Percentiles rank a stretch among this genome's conserved stretches.
Evolutionary conservation across 306 rosid genomes (phyloP).

Genomic region (Begonia masoniana): DNA sequence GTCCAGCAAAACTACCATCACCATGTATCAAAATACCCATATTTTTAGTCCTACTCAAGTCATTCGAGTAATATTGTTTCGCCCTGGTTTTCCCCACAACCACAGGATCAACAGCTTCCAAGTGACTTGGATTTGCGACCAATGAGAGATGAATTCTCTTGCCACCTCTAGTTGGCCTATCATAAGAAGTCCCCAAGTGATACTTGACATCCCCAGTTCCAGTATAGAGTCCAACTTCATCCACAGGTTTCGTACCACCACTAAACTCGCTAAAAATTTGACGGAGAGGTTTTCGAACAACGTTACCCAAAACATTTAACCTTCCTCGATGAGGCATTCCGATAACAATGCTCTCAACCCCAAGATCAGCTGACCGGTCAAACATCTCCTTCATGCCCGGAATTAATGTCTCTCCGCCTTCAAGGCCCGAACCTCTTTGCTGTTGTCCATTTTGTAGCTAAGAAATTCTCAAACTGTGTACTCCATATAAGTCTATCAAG

Average conservation of each 20-base stretch:
- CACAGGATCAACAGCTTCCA: slow-evolving; percentile 88
- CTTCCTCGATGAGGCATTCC: slow-evolving; percentile 91
- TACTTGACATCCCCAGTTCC: slow-evolving; percentile 98
- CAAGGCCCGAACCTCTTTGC: slow-evolving; percentile 95
- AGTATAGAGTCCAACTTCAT: slow-evolving; percentile 73
- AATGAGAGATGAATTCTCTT: slow-evolving; percentile 70
- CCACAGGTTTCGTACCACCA: slow-evolving; percentile 65
- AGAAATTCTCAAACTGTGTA: slow-evolving; percentile 71
- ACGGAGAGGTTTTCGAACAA: slow-evolving; percentile 80
- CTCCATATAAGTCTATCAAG: slow-evolving; percentile 91
- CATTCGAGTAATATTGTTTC: slow-evolving; percentile 67
- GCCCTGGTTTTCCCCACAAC: slow-evolving; percentile 95
- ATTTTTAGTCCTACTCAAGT: slow-evolving; percentile 52
- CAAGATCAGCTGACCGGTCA: slow-evolving; percentile 83
- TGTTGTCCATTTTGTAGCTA: slow-evolving; percentile 89
- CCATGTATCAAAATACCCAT: slow-evolving; percentile 85
- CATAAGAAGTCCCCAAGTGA: slow-evolving; percentile 90
- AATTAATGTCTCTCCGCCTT: slow-evolving; percentile 81
- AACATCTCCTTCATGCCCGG: slow-evolving; percentile 98
- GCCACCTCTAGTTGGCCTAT: slow-evolving; percentile 85
- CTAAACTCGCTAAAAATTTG: slow-evolving; percentile 85
- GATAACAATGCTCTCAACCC: slow-evolving; percentile 90
- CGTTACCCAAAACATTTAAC: slow-evolving; percentile 81
- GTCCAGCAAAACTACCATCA: slow-evolving; percentile 98
- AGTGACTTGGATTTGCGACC: slow-evolving; percentile 91